These are phyloP conservation scores for Vicia faba DNA, from an alignment of 306 rosid species.

Conservation along the genomic window DNA sequence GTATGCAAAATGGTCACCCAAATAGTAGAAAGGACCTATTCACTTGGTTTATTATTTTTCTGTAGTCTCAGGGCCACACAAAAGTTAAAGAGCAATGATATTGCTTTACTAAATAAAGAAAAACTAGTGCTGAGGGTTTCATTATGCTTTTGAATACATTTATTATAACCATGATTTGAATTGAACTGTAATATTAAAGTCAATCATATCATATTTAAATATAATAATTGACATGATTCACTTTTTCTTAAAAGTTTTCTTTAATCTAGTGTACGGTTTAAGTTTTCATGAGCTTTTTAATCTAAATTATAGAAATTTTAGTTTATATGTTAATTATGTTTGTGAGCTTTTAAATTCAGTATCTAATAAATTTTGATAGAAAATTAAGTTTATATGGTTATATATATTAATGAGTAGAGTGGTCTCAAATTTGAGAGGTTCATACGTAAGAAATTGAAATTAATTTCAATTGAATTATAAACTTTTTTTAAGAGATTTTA, in stretches of 20 bases:
- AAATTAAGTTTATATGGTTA: too few species aligned
- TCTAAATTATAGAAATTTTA: too few species aligned
- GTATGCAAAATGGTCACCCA: too few species aligned
- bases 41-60: not conserved
- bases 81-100: slow-evolving; percentile 29
- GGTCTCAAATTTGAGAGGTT: too few species aligned
- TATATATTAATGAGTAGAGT: too few species aligned
- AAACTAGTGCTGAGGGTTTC: slow-evolving; percentile 20
- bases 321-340: too few species aligned
- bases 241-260: not conserved
- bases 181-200: not conserved
- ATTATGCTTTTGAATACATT: slow-evolving; percentile 22
- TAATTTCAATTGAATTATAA: too few species aligned
- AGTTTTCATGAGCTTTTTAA: too few species aligned
- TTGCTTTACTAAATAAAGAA: slow-evolving; percentile 17
- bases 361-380: too few species aligned
- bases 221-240: slow-evolving; percentile 7
- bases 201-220: slow-evolving; percentile 6
- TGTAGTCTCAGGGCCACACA: not conserved
- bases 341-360: too few species aligned
- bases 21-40: not conserved
- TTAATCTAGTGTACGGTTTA: not conserved
- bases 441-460: too few species aligned
- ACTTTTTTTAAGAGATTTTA: too few species aligned
- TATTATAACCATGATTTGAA: not conserved